Base-by-base conservation (phyloP, 768 basidiomycete species). In the Dioszegia aurantiaca region DNA sequence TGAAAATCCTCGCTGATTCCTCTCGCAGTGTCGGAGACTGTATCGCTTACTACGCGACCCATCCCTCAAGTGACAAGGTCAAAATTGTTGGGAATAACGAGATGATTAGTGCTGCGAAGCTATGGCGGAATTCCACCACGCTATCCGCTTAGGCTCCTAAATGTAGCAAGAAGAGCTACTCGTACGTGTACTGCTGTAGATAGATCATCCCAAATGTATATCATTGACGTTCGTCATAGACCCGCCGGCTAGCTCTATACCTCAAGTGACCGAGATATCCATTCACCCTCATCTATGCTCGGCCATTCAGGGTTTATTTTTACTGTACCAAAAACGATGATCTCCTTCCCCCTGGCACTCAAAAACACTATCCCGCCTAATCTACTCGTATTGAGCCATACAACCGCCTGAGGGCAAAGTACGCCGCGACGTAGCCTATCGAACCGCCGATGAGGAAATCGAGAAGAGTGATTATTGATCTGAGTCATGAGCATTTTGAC, bases 381-480 rank as follows among this genome's bases (percentile, higher is more conserved):
- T 76, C 74, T 10, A 76, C 73, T 28, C 74, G 37, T 45, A 76
- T 76, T 16, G 66, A 67, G 57, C 82, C 82, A 74, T 97, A 97
- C 57, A 97, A 77, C 76, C 80, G 83, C 60, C 87, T 82, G 40
- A 95, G 83, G n/a, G 89, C 89, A 86, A 89, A 93, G 66, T 91
- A 93, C 4, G 87, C 84, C 21, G 90, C 87, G 39, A 92, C 80
- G 80, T 92, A 95, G 10, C 92, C 92, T 64, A 95, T 90, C 11
- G 89, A 74, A 85, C 91, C 91, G 55, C 90, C 90, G 55, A 91
- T 81, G 24, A 97, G 80, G 82, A 94, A 97, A 70, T 89, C 84
- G 30, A 94, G 79, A n/a, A 90, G 71, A 16, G 85, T 83, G 55
- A 97, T 81, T 40, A 95, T 80, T 71, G 88, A 81, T 37, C 76